A percentile compares a stretch with the other conserved stretches of the same genome.
Evolutionary conservation across 1,139 yeast species (phyloP).

Genomic region (Diutina sp.): DNA sequence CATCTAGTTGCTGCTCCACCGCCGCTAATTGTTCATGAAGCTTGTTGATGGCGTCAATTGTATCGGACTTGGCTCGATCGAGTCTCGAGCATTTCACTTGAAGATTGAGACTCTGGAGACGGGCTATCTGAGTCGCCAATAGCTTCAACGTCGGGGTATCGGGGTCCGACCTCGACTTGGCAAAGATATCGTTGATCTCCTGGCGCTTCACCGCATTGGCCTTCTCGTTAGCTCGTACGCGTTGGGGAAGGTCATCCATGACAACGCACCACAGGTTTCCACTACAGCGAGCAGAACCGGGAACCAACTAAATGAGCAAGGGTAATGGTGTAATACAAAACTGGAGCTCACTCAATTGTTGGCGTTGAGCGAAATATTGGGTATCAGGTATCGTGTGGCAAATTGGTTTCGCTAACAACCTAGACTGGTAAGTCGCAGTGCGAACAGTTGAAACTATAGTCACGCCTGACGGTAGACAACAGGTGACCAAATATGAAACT

Average conservation of each 20-base stretch:
- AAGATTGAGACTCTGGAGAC: not conserved
- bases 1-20: not conserved
- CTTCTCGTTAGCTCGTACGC: not conserved
- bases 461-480: too few species aligned
- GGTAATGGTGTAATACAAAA: not conserved
- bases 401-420: not conserved
- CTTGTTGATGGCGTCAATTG: not conserved
- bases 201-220: not conserved
- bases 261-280: not conserved
- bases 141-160: not conserved
- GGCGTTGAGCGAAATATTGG: not conserved
- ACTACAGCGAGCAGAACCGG: not conserved
- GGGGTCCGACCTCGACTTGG: not conserved
- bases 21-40: not conserved
- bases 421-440: not conserved
- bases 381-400: not conserved
- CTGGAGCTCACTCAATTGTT: not conserved
- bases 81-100: not conserved
- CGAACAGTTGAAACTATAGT: too few species aligned
- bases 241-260: not conserved
- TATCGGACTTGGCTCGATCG: not conserved
- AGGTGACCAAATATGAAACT: too few species aligned
- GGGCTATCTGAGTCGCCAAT: not conserved
- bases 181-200: not conserved
- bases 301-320: not conserved